These are phyloP conservation scores for Piper longum DNA, from an alignment of 164 flowering plant genomes.

Conservation along the genomic window DNA sequence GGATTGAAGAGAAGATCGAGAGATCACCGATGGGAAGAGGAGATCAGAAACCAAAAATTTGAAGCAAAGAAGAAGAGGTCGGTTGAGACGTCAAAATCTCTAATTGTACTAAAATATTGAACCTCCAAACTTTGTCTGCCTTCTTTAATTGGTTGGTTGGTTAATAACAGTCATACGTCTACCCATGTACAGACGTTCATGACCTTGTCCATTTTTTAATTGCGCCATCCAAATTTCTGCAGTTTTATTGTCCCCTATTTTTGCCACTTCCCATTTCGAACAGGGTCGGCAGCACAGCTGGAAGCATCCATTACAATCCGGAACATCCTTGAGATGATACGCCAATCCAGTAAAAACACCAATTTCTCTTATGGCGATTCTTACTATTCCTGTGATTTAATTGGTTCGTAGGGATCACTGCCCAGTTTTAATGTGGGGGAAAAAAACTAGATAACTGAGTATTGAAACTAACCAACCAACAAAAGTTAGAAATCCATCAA, in stretches of 20 bases:
- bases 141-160: constrained; percentile 15
- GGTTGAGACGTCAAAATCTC: constrained; percentile 34
- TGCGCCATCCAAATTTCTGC: not conserved
- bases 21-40: not conserved
- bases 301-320: no score
- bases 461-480: no score
- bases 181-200: not conserved
- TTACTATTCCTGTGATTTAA: no score
- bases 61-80: constrained; percentile 4
- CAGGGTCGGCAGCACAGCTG: no score
- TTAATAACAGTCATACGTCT: constrained; percentile 13
- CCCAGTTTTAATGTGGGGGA: no score
- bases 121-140: constrained; percentile 1
- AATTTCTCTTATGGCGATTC: no score
- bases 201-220: no score
- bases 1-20: not conserved
- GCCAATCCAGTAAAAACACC: no score
- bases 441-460: no score
- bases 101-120: not conserved
- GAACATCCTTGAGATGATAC: no score
- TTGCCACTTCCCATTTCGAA: constrained; percentile 4
- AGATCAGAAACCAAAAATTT: not conserved
- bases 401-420: no score
- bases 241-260: not conserved
- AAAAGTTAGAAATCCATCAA: no score